phyloP scores from a whole-genome alignment of 345 rosid genomes.

The Sonneratia alba region DNA sequence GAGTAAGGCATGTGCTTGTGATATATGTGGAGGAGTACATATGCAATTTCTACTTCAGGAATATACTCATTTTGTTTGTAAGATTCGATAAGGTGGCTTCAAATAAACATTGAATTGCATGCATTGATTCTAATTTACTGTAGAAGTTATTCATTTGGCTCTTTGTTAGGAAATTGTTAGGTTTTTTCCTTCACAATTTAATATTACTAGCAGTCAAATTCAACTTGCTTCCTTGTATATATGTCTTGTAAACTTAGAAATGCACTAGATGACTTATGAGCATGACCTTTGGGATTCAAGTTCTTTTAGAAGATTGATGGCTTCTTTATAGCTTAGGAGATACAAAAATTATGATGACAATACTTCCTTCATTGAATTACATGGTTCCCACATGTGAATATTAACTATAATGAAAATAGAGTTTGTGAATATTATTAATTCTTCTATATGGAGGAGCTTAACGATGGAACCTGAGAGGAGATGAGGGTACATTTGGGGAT shows the following conservation, averaged over 20 bases:
- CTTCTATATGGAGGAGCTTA: background rate
- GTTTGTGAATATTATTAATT: background rate
- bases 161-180: background rate
- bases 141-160: background rate
- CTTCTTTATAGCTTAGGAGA: no score
- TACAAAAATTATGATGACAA: no score
- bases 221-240: background rate
- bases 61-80: background rate
- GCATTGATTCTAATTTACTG: background rate
- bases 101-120: background rate
- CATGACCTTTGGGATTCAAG: background rate
- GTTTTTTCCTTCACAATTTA: background rate
- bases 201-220: background rate
- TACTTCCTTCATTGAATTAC: background rate
- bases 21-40: constrained; percentile 60
- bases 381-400: background rate
- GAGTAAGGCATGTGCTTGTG: constrained; percentile 54
- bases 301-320: background rate
- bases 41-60: constrained; percentile 84
- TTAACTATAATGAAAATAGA: background rate
- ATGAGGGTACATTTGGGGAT: no score
- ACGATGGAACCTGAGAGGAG: no score
- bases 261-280: background rate
- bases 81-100: background rate
- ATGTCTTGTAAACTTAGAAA: background rate